Conservation (phyloP, 163 green algal species). For the Chlamydomonas reinhardtii region DNA sequence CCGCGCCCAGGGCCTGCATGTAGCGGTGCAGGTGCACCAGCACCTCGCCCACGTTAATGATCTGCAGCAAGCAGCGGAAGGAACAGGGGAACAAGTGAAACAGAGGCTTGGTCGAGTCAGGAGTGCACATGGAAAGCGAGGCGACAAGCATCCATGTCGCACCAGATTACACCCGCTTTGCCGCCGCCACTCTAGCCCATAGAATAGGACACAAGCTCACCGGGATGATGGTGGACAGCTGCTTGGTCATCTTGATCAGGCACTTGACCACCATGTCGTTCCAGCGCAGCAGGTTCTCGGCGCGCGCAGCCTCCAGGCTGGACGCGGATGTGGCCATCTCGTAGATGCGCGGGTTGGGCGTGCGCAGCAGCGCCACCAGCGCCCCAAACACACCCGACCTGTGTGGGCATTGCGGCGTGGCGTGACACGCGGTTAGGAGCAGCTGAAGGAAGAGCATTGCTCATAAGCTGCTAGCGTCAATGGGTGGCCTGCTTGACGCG, state of each 20-base stretch:
- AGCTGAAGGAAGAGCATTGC: no score
- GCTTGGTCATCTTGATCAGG: conserved; percentile 97
- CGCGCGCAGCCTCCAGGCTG: neutral
- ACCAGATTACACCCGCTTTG: no score
- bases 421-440: no score
- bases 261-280: conserved; percentile 96
- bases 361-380: conserved; percentile 50
- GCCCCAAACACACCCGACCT: conserved; percentile 53
- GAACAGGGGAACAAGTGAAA: neutral
- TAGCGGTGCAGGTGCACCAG: conserved; percentile 92
- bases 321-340: conserved; percentile 11
- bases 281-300: conserved; percentile 54
- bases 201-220: conserved; percentile 52
- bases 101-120: neutral
- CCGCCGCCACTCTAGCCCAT: no score
- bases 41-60: conserved; percentile 77
- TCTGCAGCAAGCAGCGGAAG: conserved; percentile 18
- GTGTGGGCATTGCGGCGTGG: neutral
- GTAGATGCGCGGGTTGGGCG: conserved; percentile 39
- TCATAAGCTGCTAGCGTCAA: no score
- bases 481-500: no score
- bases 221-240: conserved; percentile 76
- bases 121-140: no score
- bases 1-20: conserved; percentile 86
- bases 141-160: no score